Conservation (phyloP, 139 green algal species). For the Chlamydomonas incerta region DNA sequence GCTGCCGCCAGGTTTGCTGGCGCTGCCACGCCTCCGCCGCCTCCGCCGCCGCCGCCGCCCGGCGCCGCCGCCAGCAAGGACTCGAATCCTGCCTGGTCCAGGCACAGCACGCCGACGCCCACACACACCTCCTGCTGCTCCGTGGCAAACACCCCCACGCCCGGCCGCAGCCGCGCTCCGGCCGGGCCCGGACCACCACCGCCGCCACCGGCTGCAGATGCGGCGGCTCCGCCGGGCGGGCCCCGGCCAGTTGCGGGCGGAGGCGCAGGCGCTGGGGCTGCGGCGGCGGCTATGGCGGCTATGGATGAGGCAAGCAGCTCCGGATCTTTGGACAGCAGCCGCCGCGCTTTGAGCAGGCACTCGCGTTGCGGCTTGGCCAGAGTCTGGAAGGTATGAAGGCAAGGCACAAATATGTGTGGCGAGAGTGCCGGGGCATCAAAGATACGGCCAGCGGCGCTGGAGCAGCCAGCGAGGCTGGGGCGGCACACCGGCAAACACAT, state of each 20-base stretch:
- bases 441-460: no score
- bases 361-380: slow-evolving; percentile 35
- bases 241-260: not conserved
- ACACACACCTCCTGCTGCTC: slow-evolving; percentile 28
- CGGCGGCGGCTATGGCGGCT: not conserved
- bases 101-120: not conserved
- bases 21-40: not conserved
- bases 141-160: slow-evolving; percentile 1
- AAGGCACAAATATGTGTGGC: no score
- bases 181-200: not conserved
- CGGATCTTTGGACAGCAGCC: not conserved
- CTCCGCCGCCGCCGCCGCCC: no score
- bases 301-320: not conserved
- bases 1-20: not conserved
- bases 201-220: not conserved
- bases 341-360: slow-evolving; percentile 23
- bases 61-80: not conserved
- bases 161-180: not conserved
- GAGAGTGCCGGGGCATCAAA: no score
- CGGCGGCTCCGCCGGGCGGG: no score
- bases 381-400: not conserved
- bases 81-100: not conserved
- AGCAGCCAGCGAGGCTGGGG: no score
- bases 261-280: no score
- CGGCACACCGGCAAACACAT: no score